These are phyloP conservation scores for Sphaerobolus stellatus DNA, from an alignment of 1,284 basidiomycete species.

Conservation along the genomic window DNA sequence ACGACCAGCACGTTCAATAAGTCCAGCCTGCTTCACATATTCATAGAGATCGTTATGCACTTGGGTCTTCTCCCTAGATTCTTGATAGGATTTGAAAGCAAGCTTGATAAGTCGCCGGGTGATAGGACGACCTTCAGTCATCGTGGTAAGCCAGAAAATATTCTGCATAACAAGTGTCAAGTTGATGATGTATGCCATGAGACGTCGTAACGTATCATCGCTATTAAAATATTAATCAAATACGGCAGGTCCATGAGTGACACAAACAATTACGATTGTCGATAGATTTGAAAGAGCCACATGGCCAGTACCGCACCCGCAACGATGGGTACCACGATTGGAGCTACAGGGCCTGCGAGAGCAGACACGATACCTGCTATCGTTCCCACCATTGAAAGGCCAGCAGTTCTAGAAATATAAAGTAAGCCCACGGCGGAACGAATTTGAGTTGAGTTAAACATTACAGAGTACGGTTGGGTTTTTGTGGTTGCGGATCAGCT, in stretches of 20 bases:
- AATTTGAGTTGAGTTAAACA: background rate
- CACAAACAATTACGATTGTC: conserved; percentile 19
- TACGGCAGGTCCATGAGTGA: too few species aligned
- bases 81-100: background rate
- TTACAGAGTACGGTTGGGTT: conserved; percentile 4
- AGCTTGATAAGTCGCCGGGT: background rate
- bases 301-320: conserved; percentile 22
- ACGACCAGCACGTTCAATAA: too few species aligned
- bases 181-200: conserved; percentile 27
- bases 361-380: conserved; percentile 9
- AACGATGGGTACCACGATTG: conserved; percentile 27
- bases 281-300: conserved; percentile 24
- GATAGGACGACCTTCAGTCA: background rate
- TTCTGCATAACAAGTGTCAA: conserved; percentile 24
- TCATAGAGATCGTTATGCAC: background rate
- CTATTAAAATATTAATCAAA: background rate
- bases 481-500: conserved; percentile 1
- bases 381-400: background rate
- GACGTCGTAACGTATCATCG: conserved; percentile 8
- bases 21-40: background rate
- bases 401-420: background rate
- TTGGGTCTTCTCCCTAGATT: background rate
- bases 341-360: conserved; percentile 14
- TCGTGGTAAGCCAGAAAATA: conserved; percentile 17
- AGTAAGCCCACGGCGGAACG: background rate